Percentiles rank a stretch among this genome's conserved stretches.
phyloP scores from a whole-genome alignment of 805 yeast species.

The Wickerhamiella brachini region DNA sequence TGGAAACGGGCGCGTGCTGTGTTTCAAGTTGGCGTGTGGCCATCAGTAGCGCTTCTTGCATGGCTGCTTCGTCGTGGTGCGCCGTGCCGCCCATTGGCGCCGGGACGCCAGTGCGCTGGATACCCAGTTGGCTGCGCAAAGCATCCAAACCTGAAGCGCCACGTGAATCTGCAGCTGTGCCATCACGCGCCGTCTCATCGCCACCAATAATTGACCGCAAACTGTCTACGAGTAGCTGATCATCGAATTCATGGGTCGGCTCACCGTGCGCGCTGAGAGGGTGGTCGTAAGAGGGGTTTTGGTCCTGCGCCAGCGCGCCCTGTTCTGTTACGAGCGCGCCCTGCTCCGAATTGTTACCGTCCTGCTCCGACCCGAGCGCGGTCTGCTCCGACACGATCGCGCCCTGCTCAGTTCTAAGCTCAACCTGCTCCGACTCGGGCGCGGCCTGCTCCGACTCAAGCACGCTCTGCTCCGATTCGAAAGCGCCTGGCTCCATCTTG shows the following conservation, averaged over 20 bases:
- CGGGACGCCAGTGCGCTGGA: background rate
- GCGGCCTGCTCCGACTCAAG: background rate
- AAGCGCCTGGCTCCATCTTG: background rate
- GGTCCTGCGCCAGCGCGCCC: background rate
- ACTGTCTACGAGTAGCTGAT: slow-evolving; percentile 9
- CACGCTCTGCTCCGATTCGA: background rate
- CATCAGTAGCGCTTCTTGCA: slow-evolving; percentile 5
- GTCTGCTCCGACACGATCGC: background rate
- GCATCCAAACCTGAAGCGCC: background rate
- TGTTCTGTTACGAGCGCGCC: background rate
- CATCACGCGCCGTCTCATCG: slow-evolving; percentile 1
- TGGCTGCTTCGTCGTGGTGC: background rate
- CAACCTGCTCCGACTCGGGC: background rate
- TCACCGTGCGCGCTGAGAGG: background rate
- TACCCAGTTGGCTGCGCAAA: background rate
- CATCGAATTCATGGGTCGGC: slow-evolving; percentile 4
- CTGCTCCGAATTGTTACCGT: background rate
- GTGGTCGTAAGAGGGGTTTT: background rate
- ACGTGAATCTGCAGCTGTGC: background rate
- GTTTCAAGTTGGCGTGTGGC: slow-evolving; percentile 1
- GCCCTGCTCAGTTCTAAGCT: background rate
- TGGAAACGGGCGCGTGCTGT: background rate
- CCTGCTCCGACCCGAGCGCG: too few relatives aligned
- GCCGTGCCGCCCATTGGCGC: background rate
- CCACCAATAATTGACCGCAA: slow-evolving; percentile 6